Base-by-base conservation (phyloP, 2,329 filamentous ascomycete species). In the Dactylellina cionopaga region DNA sequence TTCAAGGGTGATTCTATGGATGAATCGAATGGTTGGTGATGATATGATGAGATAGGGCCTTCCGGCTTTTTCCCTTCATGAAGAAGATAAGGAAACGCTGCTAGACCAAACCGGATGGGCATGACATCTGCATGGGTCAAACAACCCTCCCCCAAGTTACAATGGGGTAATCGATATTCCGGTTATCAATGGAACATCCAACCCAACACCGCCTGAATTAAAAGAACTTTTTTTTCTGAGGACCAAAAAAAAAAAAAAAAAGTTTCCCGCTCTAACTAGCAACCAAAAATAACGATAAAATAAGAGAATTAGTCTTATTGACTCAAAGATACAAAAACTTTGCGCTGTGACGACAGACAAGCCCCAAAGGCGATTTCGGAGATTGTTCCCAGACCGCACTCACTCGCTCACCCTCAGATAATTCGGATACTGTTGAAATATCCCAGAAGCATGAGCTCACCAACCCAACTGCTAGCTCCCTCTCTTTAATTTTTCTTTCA, bases 161-260 rank as follows among this genome's bases (percentile, higher is more conserved):
- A 71, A 71, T 71, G 66, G 66, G 66, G 66, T 71, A 71, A 71
- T 71, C 41, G 51, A 58, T 71, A 63, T 55, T 71, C 66, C 66
- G 66, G 58, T 33, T 71, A 71, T 71, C 66, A 59, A 71, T 71
- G 58, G 59, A 64, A 63, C 66, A 17, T 68, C 51, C 35, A 51
- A 64, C 41, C 59, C 59, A 64, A 64, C 58, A 63, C 41, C 41
- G 27, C n/a, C n/a, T n/a, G n/a, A n/a, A n/a, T n/a, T n/a, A n/a
- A n/a, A n/a, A n/a, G n/a, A n/a, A n/a, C n/a, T n/a, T n/a, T n/a
- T 71, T 52, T 64, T 58, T 41, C 52, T 22, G 19, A 55, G 29
- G 47, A 37, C 22, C 27, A 15, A 41, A 22, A 24, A 55, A 52
- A 62, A 54, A 27, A 51, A 62, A 52, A 51, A 43, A 49, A 24